phyloP scores from a whole-genome alignment of 2,329 filamentous ascomycete genomes.

The Fusarium nurragi region DNA sequence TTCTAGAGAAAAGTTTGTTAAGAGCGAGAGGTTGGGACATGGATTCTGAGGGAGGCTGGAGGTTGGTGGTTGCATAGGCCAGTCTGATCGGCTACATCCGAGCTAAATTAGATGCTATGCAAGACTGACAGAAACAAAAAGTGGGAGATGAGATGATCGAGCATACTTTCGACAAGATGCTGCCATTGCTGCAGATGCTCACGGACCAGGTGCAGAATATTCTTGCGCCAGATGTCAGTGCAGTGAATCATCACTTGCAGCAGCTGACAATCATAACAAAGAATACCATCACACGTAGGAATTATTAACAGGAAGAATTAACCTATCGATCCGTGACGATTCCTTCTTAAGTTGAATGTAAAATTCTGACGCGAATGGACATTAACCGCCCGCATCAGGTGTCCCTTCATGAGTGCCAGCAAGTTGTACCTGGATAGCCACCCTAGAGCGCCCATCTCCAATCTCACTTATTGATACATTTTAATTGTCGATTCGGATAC shows the following conservation, averaged over 20 bases:
- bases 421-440: constrained; percentile 1
- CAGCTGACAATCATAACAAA: background rate
- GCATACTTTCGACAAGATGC: background rate
- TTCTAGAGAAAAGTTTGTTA: background rate
- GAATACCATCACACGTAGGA: background rate
- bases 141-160: constrained; percentile 17
- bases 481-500: constrained; percentile 2
- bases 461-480: background rate
- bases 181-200: constrained; percentile 10
- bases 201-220: constrained; percentile 14
- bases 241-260: background rate
- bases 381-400: background rate
- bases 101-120: constrained; percentile 22
- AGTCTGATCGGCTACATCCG: constrained; percentile 40
- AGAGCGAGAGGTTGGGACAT: constrained; percentile 28
- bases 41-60: constrained; percentile 14
- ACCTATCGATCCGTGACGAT: background rate
- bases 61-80: constrained; percentile 10
- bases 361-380: background rate
- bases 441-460: constrained; percentile 15
- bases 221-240: background rate
- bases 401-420: too few relatives aligned
- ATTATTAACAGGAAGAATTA: background rate
- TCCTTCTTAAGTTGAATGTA: background rate
- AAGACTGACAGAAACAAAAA: constrained; percentile 9